These are phyloP conservation scores for Pseudonectria foliicola DNA, from an alignment of 2,329 filamentous ascomycete species.

Conservation along the genomic window DNA sequence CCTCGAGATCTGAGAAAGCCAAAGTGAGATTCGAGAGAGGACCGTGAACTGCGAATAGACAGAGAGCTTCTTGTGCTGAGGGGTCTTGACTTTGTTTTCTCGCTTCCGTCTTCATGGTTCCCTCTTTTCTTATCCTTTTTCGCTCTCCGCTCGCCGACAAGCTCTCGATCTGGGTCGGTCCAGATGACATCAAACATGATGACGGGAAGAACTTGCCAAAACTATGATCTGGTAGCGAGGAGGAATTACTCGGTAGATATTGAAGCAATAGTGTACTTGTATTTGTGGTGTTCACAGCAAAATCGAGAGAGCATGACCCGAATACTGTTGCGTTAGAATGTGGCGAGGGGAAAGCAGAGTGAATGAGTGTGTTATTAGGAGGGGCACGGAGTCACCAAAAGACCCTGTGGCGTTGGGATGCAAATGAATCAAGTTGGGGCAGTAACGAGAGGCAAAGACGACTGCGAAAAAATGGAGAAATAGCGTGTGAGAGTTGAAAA, in stretches of 20 bases:
- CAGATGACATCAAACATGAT: constrained; percentile 54
- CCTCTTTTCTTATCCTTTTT: constrained; percentile 37
- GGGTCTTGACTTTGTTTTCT: constrained; percentile 7
- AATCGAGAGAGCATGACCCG: background rate
- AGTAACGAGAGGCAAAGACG: no score
- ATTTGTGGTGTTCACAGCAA: background rate
- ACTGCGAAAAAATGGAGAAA: no score
- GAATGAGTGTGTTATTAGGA: background rate
- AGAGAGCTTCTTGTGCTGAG: constrained; percentile 27
- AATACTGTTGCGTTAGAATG: background rate
- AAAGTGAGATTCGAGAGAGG: constrained; percentile 33
- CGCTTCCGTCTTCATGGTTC: constrained; percentile 20
- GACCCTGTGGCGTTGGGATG: no score
- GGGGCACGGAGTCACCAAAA: no score
- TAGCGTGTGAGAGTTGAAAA: no score
- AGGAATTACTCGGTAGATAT: no score
- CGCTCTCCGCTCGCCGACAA: constrained; percentile 44
- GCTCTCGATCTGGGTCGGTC: constrained; percentile 48
- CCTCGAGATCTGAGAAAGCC: constrained; percentile 37
- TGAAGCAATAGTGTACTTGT: background rate
- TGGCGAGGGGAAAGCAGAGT: background rate
- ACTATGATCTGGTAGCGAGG: background rate
- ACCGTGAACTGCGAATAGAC: constrained; percentile 38
- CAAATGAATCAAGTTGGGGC: no score
- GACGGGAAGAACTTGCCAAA: background rate